Base-by-base conservation (phyloP, 2,329 filamentous ascomycete genomes). In the Sporothrix luriei region DNA sequence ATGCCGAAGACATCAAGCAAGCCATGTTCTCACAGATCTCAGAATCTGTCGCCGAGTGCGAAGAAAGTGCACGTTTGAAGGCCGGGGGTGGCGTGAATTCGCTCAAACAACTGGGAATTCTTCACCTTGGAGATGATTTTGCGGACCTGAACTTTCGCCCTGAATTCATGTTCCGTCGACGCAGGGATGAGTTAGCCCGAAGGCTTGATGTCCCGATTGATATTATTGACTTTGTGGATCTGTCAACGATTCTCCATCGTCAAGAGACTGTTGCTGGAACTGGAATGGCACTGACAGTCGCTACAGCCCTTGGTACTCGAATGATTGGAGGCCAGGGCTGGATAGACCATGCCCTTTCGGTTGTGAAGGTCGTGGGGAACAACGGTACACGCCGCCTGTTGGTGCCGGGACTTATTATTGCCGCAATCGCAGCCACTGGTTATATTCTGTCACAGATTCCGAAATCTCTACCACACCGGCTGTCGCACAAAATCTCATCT, bases 181-280 rank as follows among this genome's bases (percentile, higher is more conserved):
- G 91, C 76, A 87, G 89, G 71, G 92, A 99, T 78, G 87, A 88
- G 1, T 82, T 97, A 52, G 93, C 92, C 6, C 88, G 93, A 73
- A 90, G 97, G 76, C 89, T 98, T 19, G 89, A 97, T 71, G 89
- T 97, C 24, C 88, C 95, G 68, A 91, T 95, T 4, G 94, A 99
- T 76, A 75, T 97, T 0, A 91, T 86, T 86, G 95, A 99, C 81
- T 98, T 99, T 83, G 92, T 99, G 75, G 95, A 99, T 79, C 84
- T 93, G 78, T 85, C 88, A 21, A 91, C 88, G 13, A 81, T 98
- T 6, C 85, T 97, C 82, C 93, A 97, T 76, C 87, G 89, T 68
- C 94, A 98, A 78, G 95, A 99, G 80, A 99, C 98, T 84, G 85
- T 96, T 69, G 94, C 94, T 6, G 93, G 94, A 51, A 96, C 94